Conservation (phyloP, 2,329 filamentous ascomycete species). For the Paramyrothecium roridum region DNA sequence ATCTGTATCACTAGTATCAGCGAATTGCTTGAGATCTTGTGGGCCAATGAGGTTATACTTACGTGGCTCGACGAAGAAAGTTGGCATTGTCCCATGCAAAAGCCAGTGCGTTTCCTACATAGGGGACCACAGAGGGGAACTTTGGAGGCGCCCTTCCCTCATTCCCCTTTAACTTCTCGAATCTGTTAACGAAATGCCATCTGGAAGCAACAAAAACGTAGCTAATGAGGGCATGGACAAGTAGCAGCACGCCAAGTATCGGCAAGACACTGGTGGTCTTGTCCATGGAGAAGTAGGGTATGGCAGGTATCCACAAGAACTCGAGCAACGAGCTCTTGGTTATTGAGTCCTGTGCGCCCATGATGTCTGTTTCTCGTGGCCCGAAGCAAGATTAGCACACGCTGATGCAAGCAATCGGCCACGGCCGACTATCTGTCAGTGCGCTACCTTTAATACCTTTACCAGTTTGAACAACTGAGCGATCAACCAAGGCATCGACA, state of each 20-base stretch:
- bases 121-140: background rate
- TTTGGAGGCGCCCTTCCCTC: background rate
- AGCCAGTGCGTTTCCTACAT: background rate
- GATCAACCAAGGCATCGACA: background rate
- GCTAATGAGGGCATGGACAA: background rate
- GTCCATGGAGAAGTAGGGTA: background rate
- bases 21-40: background rate
- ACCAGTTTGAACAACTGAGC: background rate
- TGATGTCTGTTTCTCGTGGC: background rate
- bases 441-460: background rate
- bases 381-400: background rate
- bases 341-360: background rate
- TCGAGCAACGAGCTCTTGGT: background rate
- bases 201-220: background rate
- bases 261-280: background rate
- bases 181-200: background rate
- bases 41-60: background rate
- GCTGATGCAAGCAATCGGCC: background rate
- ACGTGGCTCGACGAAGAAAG: background rate
- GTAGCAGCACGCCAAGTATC: background rate
- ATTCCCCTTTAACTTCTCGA: background rate
- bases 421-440: background rate
- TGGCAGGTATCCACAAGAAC: background rate
- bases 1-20: background rate
- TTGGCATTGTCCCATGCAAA: background rate